Evolutionary conservation across 257 asterid species (phyloP).

Genomic region (Ilex aquifolium): DNA sequence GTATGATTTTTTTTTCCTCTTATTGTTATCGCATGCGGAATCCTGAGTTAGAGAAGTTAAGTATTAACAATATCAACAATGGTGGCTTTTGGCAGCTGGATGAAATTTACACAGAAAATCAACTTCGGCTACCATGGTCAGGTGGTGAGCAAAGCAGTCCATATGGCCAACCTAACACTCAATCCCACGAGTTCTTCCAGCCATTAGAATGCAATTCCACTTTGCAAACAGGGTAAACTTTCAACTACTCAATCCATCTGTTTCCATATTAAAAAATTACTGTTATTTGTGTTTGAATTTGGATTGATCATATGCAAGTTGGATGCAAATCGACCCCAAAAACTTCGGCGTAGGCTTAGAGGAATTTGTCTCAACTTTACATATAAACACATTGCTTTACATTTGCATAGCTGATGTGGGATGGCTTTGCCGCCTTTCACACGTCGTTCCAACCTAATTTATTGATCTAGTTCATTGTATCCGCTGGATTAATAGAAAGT

Average conservation of each 20-base stretch:
- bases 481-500: no score
- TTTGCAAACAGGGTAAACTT: slow-evolving; percentile 72
- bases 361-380: no score
- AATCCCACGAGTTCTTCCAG: slow-evolving; percentile 78
- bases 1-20: no score
- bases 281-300: no score
- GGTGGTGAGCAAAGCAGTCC: slow-evolving; percentile 58
- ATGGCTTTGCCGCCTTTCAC: no score
- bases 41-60: neutral
- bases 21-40: no score
- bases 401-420: neutral
- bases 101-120: slow-evolving; percentile 71
- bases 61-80: neutral
- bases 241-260: neutral
- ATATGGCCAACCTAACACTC: slow-evolving; percentile 56
- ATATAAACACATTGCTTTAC: no score
- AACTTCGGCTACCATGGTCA: slow-evolving; percentile 65
- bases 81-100: slow-evolving; percentile 46
- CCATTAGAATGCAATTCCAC: slow-evolving; percentile 75
- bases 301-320: neutral
- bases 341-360: neutral
- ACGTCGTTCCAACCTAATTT: no score
- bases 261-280: no score
- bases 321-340: neutral
- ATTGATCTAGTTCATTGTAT: no score